Percentiles rank a stretch among this genome's conserved stretches.
These are phyloP conservation scores for Venturiaceae sp. DNA, from an alignment of 2,329 filamentous ascomycete genomes.

Conservation along the genomic window DNA sequence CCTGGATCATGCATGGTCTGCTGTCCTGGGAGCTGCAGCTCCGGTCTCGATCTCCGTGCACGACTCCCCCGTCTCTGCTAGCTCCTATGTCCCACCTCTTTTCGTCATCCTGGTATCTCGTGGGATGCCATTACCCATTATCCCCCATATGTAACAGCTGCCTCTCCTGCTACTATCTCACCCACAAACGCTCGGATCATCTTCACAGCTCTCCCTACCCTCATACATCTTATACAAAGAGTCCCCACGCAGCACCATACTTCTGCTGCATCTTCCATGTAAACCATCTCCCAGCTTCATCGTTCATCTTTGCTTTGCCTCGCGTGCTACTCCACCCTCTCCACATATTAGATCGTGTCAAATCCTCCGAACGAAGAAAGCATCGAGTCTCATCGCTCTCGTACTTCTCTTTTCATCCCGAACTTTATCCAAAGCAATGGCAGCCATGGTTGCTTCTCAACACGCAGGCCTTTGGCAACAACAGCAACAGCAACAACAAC, in stretches of 20 bases:
- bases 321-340: background rate
- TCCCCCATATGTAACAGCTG: constrained; percentile 5
- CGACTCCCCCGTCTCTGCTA: background rate
- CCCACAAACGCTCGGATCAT: background rate
- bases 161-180: background rate
- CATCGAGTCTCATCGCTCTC: background rate
- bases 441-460: constrained; percentile 25
- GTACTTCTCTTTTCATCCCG: background rate
- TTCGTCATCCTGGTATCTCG: constrained; percentile 8
- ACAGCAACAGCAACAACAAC: constrained; percentile 13
- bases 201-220: background rate
- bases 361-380: background rate
- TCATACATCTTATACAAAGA: background rate
- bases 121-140: constrained; percentile 4
- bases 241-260: background rate
- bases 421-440: constrained; percentile 14
- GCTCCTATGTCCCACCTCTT: constrained; percentile 5
- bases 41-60: constrained; percentile 9
- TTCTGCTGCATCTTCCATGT: background rate
- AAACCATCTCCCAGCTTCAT: background rate
- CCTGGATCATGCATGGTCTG: constrained; percentile 3
- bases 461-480: constrained; percentile 24
- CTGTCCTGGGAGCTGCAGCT: background rate
- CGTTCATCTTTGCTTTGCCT: background rate
- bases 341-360: background rate